A percentile compares a stretch with the other conserved stretches of the same genome.
Conservation (phyloP, 306 rosid genomes). For the Inga laurina region DNA sequence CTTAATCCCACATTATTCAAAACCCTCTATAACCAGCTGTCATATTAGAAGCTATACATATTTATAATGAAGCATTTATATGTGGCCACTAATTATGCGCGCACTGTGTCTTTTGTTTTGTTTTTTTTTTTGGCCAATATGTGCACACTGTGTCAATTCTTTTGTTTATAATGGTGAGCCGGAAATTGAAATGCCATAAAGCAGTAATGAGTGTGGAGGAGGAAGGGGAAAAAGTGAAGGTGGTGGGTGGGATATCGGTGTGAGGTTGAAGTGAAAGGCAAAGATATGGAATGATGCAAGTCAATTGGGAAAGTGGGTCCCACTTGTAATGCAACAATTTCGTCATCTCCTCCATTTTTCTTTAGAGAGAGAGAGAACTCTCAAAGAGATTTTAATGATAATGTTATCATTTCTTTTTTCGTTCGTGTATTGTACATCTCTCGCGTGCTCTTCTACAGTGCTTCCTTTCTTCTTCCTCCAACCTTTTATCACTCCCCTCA, state of each 20-base stretch:
- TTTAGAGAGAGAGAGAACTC: neutral
- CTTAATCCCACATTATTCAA: neutral
- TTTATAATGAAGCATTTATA: neutral
- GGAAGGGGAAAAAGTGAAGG: neutral
- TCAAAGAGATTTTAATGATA: slow-evolving; percentile 34
- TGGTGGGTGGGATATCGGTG: neutral
- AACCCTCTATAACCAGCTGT: neutral
- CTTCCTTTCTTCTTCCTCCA: neutral
- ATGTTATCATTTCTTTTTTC: slow-evolving; percentile 41
- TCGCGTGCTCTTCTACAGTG: slow-evolving; percentile 59
- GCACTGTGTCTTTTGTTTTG: neutral
- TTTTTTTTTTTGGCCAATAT: neutral
- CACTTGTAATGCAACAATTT: neutral
- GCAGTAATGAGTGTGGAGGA: neutral
- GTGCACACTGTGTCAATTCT: neutral
- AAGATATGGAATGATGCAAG: slow-evolving; percentile 6
- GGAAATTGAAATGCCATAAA: neutral
- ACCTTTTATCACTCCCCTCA: neutral
- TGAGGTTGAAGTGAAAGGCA: neutral
- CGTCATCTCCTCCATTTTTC: neutral
- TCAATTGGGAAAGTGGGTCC: neutral
- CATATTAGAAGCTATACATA: neutral
- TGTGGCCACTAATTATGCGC: neutral
- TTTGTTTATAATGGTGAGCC: neutral
- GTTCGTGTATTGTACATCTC: slow-evolving; percentile 4